Evolutionary conservation across 805 yeast genomes (phyloP), one percentile per base, ranked within the genome.

Genomic region (Candida tallmaniae): DNA sequence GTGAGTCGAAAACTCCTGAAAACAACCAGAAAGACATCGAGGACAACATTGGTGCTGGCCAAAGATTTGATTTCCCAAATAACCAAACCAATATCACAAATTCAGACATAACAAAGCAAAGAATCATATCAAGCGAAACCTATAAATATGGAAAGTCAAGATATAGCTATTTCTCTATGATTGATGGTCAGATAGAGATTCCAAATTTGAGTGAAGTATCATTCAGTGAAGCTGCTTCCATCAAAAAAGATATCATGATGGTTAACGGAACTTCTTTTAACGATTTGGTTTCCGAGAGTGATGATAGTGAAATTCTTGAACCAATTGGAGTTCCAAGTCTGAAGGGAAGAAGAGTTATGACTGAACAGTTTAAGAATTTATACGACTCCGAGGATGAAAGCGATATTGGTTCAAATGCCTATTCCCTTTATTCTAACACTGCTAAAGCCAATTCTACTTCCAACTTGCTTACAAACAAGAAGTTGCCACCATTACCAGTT

Each of bases 161-260:
- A 23, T 30, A 33, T 20, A 50, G 54, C 23, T 47, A 40, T 28
- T 36, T 32, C 19, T 45, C 51, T 3, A 35, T 43, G 6, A 32
- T 26, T 16, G 39, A 34, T 11, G 71, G 70, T 4, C 68, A 62
- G 33, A 67, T 67, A 14, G 68, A 65, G 35, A 67, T 67, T 15
- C 72, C 73, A 1, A 62, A 64, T 30, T 48, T 65, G 17, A 49
- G 50, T 20, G 60, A 56, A 27, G 45, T 44, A 4, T 39, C 45
- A 16, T 40, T 41, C 34, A 39, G 44, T 35, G 44, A 43, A 28
- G 29, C 29, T 2, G 16, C 23, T 11, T 32, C 42, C 4, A 38
- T 38, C 22, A 39, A 28, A 21, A 40, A 34, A 35, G 32, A 39
- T 4, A 20, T n/a, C 9, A 21, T 26, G 13, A 15, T 38, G 29